Conservation (phyloP, 192 early-diverging fungal species). For the Linnemannia hyalina region DNA sequence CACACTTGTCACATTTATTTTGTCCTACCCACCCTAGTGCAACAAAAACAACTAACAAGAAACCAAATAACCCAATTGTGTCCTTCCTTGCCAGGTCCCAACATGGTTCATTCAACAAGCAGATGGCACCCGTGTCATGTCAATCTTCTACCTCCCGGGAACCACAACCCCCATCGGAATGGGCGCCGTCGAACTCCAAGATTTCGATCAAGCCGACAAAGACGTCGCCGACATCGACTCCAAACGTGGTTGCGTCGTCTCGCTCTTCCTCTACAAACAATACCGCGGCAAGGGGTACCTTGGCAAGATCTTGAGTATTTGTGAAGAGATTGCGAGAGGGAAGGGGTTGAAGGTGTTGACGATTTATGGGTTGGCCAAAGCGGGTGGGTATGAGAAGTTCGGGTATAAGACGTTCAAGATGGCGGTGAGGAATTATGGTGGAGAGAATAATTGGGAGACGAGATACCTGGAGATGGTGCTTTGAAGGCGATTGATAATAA, state of each 20-base stretch:
- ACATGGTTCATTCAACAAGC: conserved; percentile 47
- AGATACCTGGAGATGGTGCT: conserved; percentile 42
- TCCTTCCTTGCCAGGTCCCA: conserved; percentile 16
- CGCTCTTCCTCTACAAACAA: conserved; percentile 47
- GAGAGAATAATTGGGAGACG: conserved; percentile 32
- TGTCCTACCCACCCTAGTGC: background rate
- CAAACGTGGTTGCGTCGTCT: conserved; percentile 44
- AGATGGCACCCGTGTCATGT: conserved; percentile 41
- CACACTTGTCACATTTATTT: no score
- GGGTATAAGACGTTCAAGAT: conserved; percentile 51
- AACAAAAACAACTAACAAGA: background rate
- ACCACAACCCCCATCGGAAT: conserved; percentile 44
- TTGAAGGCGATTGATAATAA: background rate
- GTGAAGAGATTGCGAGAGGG: conserved; percentile 28
- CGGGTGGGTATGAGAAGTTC: conserved; percentile 41
- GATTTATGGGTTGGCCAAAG: conserved; percentile 34
- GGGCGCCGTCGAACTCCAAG: conserved; percentile 40
- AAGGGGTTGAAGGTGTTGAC: conserved; percentile 36
- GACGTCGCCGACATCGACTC: conserved; percentile 36
- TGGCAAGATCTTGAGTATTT: conserved; percentile 18
- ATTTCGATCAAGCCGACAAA: conserved; percentile 41
- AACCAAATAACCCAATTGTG: background rate
- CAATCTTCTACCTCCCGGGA: conserved; percentile 35
- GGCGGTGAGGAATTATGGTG: conserved; percentile 38
- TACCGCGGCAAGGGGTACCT: conserved; percentile 42